Evolutionary conservation across 306 rosid species (phyloP), one percentile per base, ranked within the genome.

Genomic region (Rosa chinensis): DNA sequence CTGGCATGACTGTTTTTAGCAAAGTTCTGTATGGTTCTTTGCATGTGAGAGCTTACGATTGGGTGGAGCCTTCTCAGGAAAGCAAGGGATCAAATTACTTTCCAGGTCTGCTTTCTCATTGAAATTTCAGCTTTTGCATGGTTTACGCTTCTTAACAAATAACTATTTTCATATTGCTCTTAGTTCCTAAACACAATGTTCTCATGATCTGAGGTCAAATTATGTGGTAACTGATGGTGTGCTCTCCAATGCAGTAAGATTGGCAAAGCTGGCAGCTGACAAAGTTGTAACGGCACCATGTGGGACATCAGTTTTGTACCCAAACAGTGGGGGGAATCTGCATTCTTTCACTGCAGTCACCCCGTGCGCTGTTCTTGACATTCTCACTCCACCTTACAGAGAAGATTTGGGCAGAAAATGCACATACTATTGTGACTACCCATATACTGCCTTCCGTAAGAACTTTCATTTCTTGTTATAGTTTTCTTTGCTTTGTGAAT

Each of bases 1-100:
- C 99, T n/a, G 89, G 87, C 84, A 95, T 95, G 99, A 92, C 96
- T 74, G 97, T 95, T 79, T 91, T 90, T 77, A 95, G 97, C 90
- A 95, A 95, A 90, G 79, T 92, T 88, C 92, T 95, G 32, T 95
- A 89, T 75, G 99, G 99, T 75, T 94, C 97, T 83, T 82, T 94
- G 89, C 97, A 91, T 78, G 97, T 94, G 79, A 94, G 92, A 92
- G 97, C 94, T 80, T 94, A 94, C 83, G 97, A 94, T 73, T 94
- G 99, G 99, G 92, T 94, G 47, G 99, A 92, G 81, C 97, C 97
- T 78, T 88, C 97, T 76, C 76, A 59, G 78, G 87, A 89, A 86
- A 89, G 78, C 89, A 91, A 85, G 78, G 89, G 85, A 70, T 84
- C 88, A 32, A 85, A 84, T 80, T 44, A 82, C 82, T 37, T 79